Evolutionary conservation across 2,329 filamentous ascomycete species (phyloP), one percentile per base, ranked within the genome.

Genomic region (Pseudogymnoascus sp.): DNA sequence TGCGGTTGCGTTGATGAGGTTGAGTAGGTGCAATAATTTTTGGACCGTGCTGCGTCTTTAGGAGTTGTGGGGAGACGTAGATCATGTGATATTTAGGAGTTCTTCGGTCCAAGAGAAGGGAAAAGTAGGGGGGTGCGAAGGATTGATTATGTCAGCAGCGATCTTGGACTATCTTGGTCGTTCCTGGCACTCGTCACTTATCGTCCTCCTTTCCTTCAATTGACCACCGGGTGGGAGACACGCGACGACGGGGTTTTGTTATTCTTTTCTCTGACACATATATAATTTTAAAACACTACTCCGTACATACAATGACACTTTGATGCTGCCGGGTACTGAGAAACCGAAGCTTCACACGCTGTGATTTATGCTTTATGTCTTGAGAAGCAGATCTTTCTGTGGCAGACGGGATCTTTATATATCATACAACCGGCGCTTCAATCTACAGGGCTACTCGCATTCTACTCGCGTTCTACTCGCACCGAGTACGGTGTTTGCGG

Each of bases 171-270:
- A 17, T 44, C 19, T 15, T 15, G 40, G 40, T 29, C 6, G 17
- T 42, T 15, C 44, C 23, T n/a, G 44, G 46, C 7, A 10, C 17
- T 50, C 44, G 4, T 29, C 44, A 50, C 23, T 50, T 50, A 50
- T 50, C 44, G 23, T 50, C 26, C 44, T 29, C 44, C 23, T 50
- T 29, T 13, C 15, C 44, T 21, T 26, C 44, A 29, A 50, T 50
- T 50, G 7, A 26, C 17, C 19, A 50, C 10, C 21, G 19, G 13
- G 3, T 26, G 15, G n/a, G 15, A 9, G 46, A 53, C 46, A 31
- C 46, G 46, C 46, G 46, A 53, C n/a, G 46, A 53, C 29, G 46
- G 46, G 26, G 64, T 19, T 67, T 65, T 38, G 62, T 63, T 59
- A 38, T 62, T 50, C 33, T 60, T 40, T 60, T 53, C 23, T 29